Evolutionary conservation across 176 grass and related monocot genomes (phyloP), one percentile per base, ranked within the genome.

Genomic region (Zoysia japonica): DNA sequence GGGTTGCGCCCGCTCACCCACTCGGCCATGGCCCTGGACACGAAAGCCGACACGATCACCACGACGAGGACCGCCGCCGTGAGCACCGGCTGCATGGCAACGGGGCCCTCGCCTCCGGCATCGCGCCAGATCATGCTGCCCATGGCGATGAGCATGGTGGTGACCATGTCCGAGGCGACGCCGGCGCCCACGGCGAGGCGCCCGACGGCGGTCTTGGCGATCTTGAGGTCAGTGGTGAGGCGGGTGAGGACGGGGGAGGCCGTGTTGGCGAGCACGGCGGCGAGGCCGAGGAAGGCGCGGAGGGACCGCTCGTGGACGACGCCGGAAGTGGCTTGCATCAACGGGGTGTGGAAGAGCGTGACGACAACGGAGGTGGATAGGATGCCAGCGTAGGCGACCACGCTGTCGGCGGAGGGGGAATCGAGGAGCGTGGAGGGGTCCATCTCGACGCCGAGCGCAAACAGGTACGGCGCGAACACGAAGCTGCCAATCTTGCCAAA

Each of bases 391-490:
- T 90, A 92, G 47, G 85, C 85, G 9, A 96, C 75, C 40, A 86
- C 61, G 28, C 84, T 61, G 5, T 90, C 93, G 43, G 71, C 63
- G 14, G 78, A 17, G 16, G 83, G 90, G 19, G 53, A 51, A 41
- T 90, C 67, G 1, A 92, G 81, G 2, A 96, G 81, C 46, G 85
- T 9, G 53, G 56, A 81, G 3, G 90, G 87, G 54, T 96, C 93
- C 93, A 92, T 96, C 86, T 96, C 93, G 13, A 96, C 83, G 47
- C 93, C 90, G 28, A 96, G 86, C 20, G 90, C 85, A 69, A 96
- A 92, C 3, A 96, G 75, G 87, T 92, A 96, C 11, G 80, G 67
- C 28, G 81, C 85, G 85, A 92, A 92, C 12, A 85, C 69, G 71
- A 82, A 80, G 7, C 72, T 14, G 6, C 87, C 92, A 10, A 92